Evolutionary conservation across 805 yeast genomes (phyloP), one percentile per base, ranked within the genome.

Genomic region (Candida silvicultrix): DNA sequence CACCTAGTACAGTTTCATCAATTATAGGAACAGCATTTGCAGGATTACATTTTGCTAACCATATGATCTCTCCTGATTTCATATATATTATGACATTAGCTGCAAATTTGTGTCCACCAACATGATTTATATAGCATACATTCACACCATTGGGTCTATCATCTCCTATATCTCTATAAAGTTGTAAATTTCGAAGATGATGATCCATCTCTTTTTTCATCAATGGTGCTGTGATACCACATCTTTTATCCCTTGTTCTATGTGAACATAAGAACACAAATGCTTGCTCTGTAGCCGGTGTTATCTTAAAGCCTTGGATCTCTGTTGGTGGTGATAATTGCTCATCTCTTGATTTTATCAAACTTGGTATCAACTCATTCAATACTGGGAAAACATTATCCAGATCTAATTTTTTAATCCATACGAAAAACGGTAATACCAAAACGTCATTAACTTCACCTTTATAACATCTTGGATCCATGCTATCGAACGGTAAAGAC

Each of bases 61-160:
- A 89, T 25, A 89, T 77, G 47, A 83, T 81, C 53, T 86, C 85
- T 6, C 94, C 95, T 11, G 77, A 57, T 51, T 75, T 80, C 52
- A 81, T 67, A 60, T 89, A 89, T 15, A 92, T 77, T 43, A 89
- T 73, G 3, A 88, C 85, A 62, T 92, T 92, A 2, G 97, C 97
- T 1, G 94, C 89, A 65, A 72, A 94, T 64, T 94, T 94, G 66
- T 92, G 99, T 5, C 98, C 98, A 7, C 99, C 99, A 23, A 92
- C 85, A 63, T 92, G 99, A 58, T 87, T 89, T 28, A 85, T 76
- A 55, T 63, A 89, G 2, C 75, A 70, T 2, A 89, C 88, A 6
- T 70, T 68, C 1, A 84, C 87, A 7, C 97, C 98, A 29, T 74
- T 81, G 0, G 86, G 80, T 45, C 89, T 74, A 42, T 71, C 74